Evolutionary conservation across 2,329 filamentous ascomycete genomes (phyloP).

Genomic region (Arthrinium puccinioides): DNA sequence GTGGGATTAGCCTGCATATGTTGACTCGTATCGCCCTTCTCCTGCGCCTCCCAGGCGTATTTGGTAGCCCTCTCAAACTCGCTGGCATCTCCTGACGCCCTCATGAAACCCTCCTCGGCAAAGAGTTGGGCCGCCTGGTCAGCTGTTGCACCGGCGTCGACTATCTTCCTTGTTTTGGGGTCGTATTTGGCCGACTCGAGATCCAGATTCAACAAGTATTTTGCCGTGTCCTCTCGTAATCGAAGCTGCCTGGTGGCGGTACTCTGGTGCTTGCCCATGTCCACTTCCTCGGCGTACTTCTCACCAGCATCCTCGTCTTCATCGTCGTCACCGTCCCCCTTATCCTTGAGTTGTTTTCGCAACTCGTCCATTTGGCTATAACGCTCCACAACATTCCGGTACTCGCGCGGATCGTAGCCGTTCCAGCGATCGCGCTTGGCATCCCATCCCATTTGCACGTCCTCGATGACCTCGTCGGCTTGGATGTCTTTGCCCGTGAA

Average conservation of each 20-base stretch:
- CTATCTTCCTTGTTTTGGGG: conserved; percentile 87
- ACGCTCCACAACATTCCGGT: conserved; percentile 78
- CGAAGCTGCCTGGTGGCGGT: conserved; percentile 86
- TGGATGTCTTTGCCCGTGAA: conserved; percentile 92
- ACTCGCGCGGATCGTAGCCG: conserved; percentile 88
- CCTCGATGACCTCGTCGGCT: conserved; percentile 80
- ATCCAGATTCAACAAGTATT: conserved; percentile 91
- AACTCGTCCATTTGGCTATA: conserved; percentile 81
- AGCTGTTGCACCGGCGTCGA: conserved; percentile 72
- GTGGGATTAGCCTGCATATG: conserved; percentile 97
- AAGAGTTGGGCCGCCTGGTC: conserved; percentile 78
- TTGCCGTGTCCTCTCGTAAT: conserved; percentile 92
- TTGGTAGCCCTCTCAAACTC: conserved; percentile 86
- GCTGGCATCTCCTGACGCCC: conserved; percentile 80
- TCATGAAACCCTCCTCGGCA: conserved; percentile 88
- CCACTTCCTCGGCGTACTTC: conserved; percentile 88
- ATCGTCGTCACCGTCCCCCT: conserved; percentile 41
- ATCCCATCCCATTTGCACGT: conserved; percentile 88
- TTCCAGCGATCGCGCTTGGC: conserved; percentile 98
- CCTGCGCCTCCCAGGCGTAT: conserved; percentile 94
- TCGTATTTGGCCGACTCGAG: conserved; percentile 96
- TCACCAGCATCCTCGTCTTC: conserved; percentile 52
- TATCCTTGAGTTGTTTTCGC: conserved; percentile 29
- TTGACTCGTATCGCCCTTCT: conserved; percentile 70
- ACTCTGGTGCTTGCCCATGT: conserved; percentile 90